These are phyloP conservation scores for Russula sp. DNA, from an alignment of 768 basidiomycete genomes.

Conservation along the genomic window DNA sequence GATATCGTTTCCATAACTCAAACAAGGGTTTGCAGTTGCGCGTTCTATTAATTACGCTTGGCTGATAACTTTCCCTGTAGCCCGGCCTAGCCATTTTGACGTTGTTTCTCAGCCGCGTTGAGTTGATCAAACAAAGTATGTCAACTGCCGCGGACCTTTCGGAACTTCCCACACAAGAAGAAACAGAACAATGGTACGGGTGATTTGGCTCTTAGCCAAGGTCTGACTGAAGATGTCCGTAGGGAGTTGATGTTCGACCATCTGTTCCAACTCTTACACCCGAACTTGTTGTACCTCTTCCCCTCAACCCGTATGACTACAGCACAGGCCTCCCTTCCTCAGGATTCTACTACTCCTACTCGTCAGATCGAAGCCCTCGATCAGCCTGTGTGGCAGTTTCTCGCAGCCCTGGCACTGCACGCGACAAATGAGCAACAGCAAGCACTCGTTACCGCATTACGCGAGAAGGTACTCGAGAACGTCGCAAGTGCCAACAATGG, in stretches of 20 bases:
- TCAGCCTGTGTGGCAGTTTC: conserved; percentile 92
- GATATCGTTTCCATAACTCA: conserved; percentile 65
- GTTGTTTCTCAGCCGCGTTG: conserved; percentile 86
- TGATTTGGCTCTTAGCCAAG: background rate
- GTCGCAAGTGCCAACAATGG: conserved; percentile 74
- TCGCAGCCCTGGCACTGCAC: conserved; percentile 81
- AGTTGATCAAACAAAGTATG: conserved; percentile 76
- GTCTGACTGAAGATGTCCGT: conserved; percentile 8
- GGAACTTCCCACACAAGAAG: conserved; percentile 59
- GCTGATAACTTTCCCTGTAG: conserved; percentile 34
- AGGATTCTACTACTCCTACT: conserved; percentile 33
- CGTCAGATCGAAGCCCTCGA: conserved; percentile 57
- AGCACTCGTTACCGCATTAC: conserved; percentile 70
- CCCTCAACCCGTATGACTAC: conserved; percentile 74
- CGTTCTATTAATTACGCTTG: conserved; percentile 9
- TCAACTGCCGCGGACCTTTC: conserved; percentile 42
- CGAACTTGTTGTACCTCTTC: conserved; percentile 75
- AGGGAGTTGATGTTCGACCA: conserved; percentile 89
- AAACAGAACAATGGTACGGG: conserved; percentile 69
- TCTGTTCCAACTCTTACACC: conserved; percentile 71
- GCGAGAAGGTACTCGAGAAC: conserved; percentile 92
- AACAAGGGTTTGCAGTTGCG: conserved; percentile 57
- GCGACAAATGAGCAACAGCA: conserved; percentile 85
- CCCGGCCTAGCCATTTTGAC: conserved; percentile 90
- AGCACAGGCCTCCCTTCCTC: conserved; percentile 26